Base-by-base conservation (phyloP, 2,329 filamentous ascomycete genomes). In the Pestalotiopsis fici region DNA sequence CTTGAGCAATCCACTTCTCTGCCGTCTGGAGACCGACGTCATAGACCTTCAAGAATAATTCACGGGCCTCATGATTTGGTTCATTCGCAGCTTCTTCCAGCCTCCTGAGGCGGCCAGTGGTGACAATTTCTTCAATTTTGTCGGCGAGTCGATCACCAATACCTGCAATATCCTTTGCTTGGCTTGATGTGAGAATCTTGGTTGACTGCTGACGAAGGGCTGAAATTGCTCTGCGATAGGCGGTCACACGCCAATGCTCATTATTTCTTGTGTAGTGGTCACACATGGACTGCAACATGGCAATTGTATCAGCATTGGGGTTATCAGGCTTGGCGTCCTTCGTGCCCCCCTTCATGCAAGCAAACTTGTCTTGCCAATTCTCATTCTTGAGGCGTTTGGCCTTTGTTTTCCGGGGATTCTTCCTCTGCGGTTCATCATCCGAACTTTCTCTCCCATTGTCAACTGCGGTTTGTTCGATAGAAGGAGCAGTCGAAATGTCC, bases 111-210 rank as follows among this genome's bases (percentile, higher is more conserved):
- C 85, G 84, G 73, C 93, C 87, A 0, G 93, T 97, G 50, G 85
- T 84, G 2, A 89, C 93, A 56, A 98, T 97, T 76, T 98, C 95
- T 73, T 96, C 93, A 70, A 98, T 96, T 78, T 97, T 97, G 28
- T 87, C 83, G 0, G 94, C 94, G 1, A 98, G 82, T 1, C 93
- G 87, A 12, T 83, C 74, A 7, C 95, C 95, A 43, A 98, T 89
- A 67, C 85, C 87, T 0, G 89, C 88, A 1, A 98, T 83, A 2
- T 80, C 78, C 12, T 86, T 80, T 0, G 95, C 95, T 77, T 97
- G 86, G 61, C 89, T 85, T 67, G 87, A 89, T 0, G 91, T 95
- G 3, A 79, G 82, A 67, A 98, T 87, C 74, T 89, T 91, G 60
- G 71, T 73, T 0, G 81, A 76, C 69, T 95, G 91, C 60, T 88